Percentiles rank a stretch among this genome's conserved stretches.
Evolutionary conservation across 2,329 filamentous ascomycete species (phyloP).

Genomic region (Aspergillus sp.): DNA sequence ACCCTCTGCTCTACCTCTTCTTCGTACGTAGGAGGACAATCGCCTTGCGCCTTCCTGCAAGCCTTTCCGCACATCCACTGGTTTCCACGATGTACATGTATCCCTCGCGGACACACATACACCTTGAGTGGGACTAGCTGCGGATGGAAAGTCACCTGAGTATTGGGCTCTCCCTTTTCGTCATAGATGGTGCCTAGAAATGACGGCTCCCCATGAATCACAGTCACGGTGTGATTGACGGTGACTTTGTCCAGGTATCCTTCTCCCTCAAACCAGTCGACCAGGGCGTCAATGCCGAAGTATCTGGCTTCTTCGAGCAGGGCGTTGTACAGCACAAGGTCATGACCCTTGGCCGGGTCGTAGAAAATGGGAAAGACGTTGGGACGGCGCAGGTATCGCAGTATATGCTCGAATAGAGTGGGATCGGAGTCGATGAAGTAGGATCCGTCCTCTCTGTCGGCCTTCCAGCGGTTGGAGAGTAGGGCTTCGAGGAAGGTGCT

Average conservation of each 20-base stretch:
- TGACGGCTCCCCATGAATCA: too few relatives aligned
- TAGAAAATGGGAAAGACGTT: constrained; percentile 3
- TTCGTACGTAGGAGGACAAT: too few relatives aligned
- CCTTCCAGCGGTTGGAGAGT: constrained; percentile 1
- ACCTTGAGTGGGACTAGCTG: too few relatives aligned
- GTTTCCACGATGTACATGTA: too few relatives aligned
- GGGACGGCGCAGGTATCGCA: constrained; percentile 6
- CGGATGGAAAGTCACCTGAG: too few relatives aligned
- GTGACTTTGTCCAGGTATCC: neutral
- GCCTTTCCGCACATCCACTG: too few relatives aligned
- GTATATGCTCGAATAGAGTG: constrained; percentile 10
- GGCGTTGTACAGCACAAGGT: neutral
- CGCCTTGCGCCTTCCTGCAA: too few relatives aligned
- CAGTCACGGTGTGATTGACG: neutral
- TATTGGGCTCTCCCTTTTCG: too few relatives aligned
- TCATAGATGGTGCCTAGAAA: too few relatives aligned
- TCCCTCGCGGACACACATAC: too few relatives aligned
- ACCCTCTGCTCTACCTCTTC: too few relatives aligned
- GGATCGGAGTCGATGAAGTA: constrained; percentile 14
- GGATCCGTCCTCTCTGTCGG: neutral
- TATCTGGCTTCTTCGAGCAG: constrained; percentile 6
- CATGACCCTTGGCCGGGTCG: neutral
- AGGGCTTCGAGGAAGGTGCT: constrained; percentile 8
- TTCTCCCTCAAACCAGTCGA: neutral
- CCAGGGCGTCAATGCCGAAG: neutral